These are phyloP conservation scores for Borovskyia barvae DNA, from an alignment of 208 protist genomes.

Conservation along the genomic window DNA sequence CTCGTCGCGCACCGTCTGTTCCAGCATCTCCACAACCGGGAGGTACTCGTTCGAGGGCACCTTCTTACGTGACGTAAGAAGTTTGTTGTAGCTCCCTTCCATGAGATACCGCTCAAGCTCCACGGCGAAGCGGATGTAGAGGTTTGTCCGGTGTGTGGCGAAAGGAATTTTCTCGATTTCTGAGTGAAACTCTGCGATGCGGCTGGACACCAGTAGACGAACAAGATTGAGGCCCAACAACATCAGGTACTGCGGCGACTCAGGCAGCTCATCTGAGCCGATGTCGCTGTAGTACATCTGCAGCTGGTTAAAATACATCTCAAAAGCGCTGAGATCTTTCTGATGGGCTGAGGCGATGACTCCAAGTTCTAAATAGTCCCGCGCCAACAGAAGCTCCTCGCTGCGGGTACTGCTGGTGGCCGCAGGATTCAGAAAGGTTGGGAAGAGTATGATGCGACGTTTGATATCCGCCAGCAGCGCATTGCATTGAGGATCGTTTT, in stretches of 20 bases:
- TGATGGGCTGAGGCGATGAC: slow-evolving; percentile 72
- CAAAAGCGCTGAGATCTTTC: slow-evolving; percentile 80
- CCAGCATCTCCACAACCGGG: slow-evolving; percentile 87
- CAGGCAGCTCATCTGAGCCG: slow-evolving; percentile 47
- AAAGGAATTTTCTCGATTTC: slow-evolving; percentile 91
- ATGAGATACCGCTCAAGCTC: slow-evolving; percentile 90
- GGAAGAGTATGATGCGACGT: slow-evolving; percentile 80
- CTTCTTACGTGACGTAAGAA: slow-evolving; percentile 80
- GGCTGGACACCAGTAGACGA: slow-evolving; percentile 78
- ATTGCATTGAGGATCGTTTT: slow-evolving; percentile 53
- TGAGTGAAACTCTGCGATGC: slow-evolving; percentile 92
- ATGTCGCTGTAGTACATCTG: slow-evolving; percentile 91
- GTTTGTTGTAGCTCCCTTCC: slow-evolving; percentile 93
- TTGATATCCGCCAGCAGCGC: slow-evolving; percentile 64
- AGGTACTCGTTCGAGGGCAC: slow-evolving; percentile 90
- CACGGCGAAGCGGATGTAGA: slow-evolving; percentile 84
- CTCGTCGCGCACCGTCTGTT: slow-evolving; percentile 87
- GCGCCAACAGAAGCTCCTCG: slow-evolving; percentile 82
- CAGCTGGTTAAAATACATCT: slow-evolving; percentile 86
- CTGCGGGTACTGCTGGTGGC: slow-evolving; percentile 60
- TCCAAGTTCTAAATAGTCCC: slow-evolving; percentile 85
- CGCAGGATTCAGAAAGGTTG: slow-evolving; percentile 81
- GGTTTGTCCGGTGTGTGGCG: slow-evolving; percentile 62
- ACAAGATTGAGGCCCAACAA: slow-evolving; percentile 91
- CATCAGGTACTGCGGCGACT: slow-evolving; percentile 70